Evolutionary conservation across 2,329 filamentous ascomycete genomes (phyloP).

Genomic region (Penicillium aurantiogriseum): DNA sequence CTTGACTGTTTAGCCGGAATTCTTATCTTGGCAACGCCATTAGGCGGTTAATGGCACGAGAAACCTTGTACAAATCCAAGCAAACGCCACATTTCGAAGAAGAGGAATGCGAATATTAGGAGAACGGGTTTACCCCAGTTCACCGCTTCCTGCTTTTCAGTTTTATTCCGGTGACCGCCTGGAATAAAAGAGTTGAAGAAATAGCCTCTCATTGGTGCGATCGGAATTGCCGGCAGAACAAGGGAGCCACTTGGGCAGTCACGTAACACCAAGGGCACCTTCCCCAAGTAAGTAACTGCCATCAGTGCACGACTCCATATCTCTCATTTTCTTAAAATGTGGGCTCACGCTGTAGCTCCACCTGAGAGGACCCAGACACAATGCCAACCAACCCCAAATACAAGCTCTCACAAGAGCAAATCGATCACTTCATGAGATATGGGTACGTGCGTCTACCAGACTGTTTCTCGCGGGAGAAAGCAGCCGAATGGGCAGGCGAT

Average conservation of each 20-base stretch:
- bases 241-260: neutral
- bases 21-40: neutral
- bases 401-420: constrained; percentile 47
- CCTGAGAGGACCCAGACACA: neutral
- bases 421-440: constrained; percentile 55
- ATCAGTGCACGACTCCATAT: neutral
- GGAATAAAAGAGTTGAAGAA: neutral
- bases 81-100: neutral
- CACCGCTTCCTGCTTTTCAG: neutral
- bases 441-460: constrained; percentile 55
- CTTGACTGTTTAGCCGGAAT: constrained; percentile 9
- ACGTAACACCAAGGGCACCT: neutral
- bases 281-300: neutral
- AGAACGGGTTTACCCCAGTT: neutral
- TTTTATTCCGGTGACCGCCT: neutral
- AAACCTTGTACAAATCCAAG: neutral
- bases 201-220: neutral
- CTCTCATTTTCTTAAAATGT: neutral
- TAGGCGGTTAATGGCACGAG: neutral
- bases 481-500: constrained; percentile 48
- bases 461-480: constrained; percentile 53
- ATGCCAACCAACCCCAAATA: constrained; percentile 3
- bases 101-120: neutral
- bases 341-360: neutral
- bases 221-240: neutral